Evolutionary conservation across 805 yeast genomes (phyloP), one percentile per base, ranked within the genome.

Genomic region (Danielia oregonensis): DNA sequence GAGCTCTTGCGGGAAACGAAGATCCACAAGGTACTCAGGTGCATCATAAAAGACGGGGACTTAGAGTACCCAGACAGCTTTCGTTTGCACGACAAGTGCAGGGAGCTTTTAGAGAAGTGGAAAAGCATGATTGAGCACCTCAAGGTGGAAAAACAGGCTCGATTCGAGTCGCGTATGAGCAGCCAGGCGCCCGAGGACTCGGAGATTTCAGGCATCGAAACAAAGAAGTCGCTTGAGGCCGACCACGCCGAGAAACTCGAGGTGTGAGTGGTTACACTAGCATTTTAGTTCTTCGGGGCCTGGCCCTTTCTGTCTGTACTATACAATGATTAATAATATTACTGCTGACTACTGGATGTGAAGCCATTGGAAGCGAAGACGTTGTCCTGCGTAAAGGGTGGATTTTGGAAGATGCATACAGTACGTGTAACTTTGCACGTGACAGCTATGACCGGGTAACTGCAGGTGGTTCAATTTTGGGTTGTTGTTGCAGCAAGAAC

Each of bases 11-110:
- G 56, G 31, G 52, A 54, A 15, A 70, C 78, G 11, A 74, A 72
- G 44, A 56, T 74, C 33, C 78, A 74, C 47, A 74, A 74, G 49
- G 78, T 74, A 1, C 49, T 74, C 39, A 71, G 68, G 48, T 74
- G 75, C 36, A 70, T 74, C 14, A 39, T 63, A 32, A 63, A 62
- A 37, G 61, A 63, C 39, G 58, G 57, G 17, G 56, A 55, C 23
- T 56, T 72, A 41, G 68, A 60, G 39, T 62, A 66, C 39, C 61
- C 66, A 10, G 65, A 68, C 24, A 68, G 72, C 40, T 68, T 62
- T 50, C 59, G 65, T 38, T 59, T 74, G 37, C 76, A 72, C 39
- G 68, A 65, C 35, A 56, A 71, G 41, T 66, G 73, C 38, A 55
- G 52, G 16, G 63, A 62, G 26, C 49, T 74, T 23, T 49, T 74